Evolutionary conservation across 1,284 basidiomycete genomes (phyloP), one percentile per base, ranked within the genome.

Genomic region (Prillingera fragicola): DNA sequence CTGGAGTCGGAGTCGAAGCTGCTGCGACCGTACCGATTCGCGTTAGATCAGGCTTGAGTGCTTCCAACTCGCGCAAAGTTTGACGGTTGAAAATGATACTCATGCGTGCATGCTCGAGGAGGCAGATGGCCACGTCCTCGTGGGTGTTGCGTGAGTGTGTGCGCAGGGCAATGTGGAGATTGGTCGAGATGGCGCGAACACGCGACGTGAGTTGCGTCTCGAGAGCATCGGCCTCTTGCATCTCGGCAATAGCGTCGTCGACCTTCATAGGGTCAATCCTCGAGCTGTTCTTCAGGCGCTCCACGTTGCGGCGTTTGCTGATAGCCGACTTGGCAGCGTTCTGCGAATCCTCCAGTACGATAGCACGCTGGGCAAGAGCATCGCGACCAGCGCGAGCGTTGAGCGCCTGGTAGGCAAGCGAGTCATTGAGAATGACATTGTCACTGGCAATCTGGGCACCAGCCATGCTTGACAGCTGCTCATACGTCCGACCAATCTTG

Each of bases 341-440:
- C 54, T 94, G 89, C 48, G 91, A 87, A 65, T 95, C 91, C 60
- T 96, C 91, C 47, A 95, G 73, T 8, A 94, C 85, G 14, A 81
- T 79, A 0, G 87, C 87, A 8, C 91, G 81, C 73, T 90, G 87
- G 45, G 80, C 77, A 10, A 95, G 71, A 0, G 91, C 90, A 63
- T 95, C 90, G 72, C 75, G 56, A 22, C 89, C 91, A 10, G 90
- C 87, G 34, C 84, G 80, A n/a, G 92, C 88, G 59, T 95, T 95
- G 71, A 90, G 77, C 14, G 88, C 85, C 71, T 95, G 89, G 67
- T 96, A 96, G 1, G 87, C 87, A 41, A 96, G 74, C 0, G 88
- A 84, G 66, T 96, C 91, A 18, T 87, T 88, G 19, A 96, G 71
- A 29, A 94, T 83, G 31, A 96, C 87, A 56, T 87, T 88, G 76